Base-by-base conservation (phyloP, 164 flowering plant species). In the Malania oleifera region DNA sequence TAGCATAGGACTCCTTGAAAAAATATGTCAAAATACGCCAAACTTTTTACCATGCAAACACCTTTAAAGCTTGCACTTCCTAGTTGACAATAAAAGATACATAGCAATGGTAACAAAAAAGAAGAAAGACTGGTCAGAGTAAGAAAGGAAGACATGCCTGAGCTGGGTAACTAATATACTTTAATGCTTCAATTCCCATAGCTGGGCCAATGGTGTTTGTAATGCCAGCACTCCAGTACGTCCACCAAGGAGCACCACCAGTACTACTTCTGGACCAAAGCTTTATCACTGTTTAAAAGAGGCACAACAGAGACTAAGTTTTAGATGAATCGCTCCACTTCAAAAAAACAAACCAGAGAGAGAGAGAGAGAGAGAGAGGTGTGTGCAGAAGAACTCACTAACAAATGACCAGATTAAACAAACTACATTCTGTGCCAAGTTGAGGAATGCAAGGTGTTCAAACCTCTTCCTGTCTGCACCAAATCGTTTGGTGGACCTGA, bases 161-260 rank as follows among this genome's bases (percentile, higher is more conserved):
- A 8, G 96, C 97, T 20, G 99, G 99, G 59, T 93, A 90, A 67
- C 99, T 93, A 43, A 93, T 93, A 68, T 90, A 93, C 70, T 93
- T 93, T 57, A 93, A 72, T 12, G 99, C 97, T 72, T 93, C 96
- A 76, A 93, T 93, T 12, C 99, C 99, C 99, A 93, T 88, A 25
- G 99, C 97, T 10, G 99, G 99, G 49, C 99, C 99, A 68, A 90
- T 90, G 0, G 99, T 88, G 48, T 93, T 93, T 1, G 96, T 90
- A 64, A 93, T 88, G 27, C 99, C 89, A 4, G 99, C 92, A 73
- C 96, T 86, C 99, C 97, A 93, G 61, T 77, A 93, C 51, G 82
- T 77, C 97, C 96, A 90, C 91, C 85, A 88, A n/a, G 97, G 97
- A 49, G 97, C 96, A 55, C 95, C 91, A 24, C 84, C 86, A 41